Percentiles rank a stretch among this genome's conserved stretches.
Evolutionary conservation across 805 yeast genomes (phyloP).

Genomic region (Metschnikowia henanensis): DNA sequence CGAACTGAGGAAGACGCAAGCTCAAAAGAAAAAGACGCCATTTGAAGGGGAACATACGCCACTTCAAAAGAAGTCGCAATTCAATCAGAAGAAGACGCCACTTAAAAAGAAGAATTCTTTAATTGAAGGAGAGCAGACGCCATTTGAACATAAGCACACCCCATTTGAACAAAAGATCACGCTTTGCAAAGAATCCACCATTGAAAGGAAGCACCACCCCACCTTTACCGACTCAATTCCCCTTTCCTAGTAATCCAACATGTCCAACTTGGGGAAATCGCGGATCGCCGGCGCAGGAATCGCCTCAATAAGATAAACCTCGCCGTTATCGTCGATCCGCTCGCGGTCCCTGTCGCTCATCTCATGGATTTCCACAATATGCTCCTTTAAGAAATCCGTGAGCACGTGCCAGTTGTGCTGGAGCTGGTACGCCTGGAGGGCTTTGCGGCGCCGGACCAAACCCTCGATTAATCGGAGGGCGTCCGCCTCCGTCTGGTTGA

Average conservation of each 20-base stretch:
- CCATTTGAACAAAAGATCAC: too few relatives aligned
- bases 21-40: too few relatives aligned
- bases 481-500: constrained; percentile 72
- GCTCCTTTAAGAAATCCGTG: constrained; percentile 51
- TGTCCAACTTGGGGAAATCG: constrained; percentile 57
- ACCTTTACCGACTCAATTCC: too few relatives aligned
- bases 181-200: too few relatives aligned
- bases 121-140: too few relatives aligned
- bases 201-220: too few relatives aligned
- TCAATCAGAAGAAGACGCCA: too few relatives aligned
- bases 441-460: constrained; percentile 66
- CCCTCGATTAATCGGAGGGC: constrained; percentile 74
- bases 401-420: constrained; percentile 68
- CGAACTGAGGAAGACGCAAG: too few relatives aligned
- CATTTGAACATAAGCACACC: too few relatives aligned
- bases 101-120: too few relatives aligned
- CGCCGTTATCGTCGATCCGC: constrained; percentile 86
- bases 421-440: constrained; percentile 79
- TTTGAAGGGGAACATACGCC: too few relatives aligned
- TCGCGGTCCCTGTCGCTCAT: constrained; percentile 86
- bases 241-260: constrained; percentile 56
- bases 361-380: constrained; percentile 72
- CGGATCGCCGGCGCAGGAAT: constrained; percentile 68
- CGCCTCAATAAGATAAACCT: constrained; percentile 72
- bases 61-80: too few relatives aligned